phyloP scores from a whole-genome alignment of 176 grass and related monocot genomes.

The Cenchrus fungigraminus region DNA sequence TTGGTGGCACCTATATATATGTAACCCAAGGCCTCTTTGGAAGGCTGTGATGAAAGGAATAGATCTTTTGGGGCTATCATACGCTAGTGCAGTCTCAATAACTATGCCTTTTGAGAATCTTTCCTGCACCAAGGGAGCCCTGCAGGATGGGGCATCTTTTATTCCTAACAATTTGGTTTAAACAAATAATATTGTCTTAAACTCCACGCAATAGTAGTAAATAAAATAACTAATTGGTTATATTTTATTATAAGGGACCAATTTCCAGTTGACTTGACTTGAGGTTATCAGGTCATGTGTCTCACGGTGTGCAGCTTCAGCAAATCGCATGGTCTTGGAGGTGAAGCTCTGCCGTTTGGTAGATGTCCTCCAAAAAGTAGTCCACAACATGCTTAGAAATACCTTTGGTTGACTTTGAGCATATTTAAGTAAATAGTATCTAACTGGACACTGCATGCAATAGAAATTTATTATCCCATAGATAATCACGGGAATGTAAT shows the following conservation, averaged over 20 bases:
- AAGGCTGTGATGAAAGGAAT: too few relatives aligned
- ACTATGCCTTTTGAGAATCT: neutral
- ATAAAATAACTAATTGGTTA: too few relatives aligned
- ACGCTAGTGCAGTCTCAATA: neutral
- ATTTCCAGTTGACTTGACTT: neutral
- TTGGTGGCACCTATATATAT: too few relatives aligned
- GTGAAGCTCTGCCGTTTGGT: too few relatives aligned
- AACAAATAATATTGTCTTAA: neutral
- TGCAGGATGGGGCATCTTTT: neutral
- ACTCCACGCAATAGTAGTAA: neutral
- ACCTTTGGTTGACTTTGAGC: neutral
- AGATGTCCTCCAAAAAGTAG: neutral
- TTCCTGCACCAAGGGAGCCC: neutral
- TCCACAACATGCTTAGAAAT: conserved; percentile 1
- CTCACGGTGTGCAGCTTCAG: neutral
- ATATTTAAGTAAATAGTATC: conserved; percentile 16
- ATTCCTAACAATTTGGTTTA: neutral
- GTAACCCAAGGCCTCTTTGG: too few relatives aligned
- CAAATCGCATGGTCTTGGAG: too few relatives aligned
- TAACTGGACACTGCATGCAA: neutral
- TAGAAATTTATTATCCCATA: neutral
- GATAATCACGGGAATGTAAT: too few relatives aligned
- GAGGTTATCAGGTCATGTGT: neutral
- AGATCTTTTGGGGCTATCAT: too few relatives aligned
- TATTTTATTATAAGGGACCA: neutral